phyloP scores from a whole-genome alignment of 306 rosid genomes.

The Morella rubra region DNA sequence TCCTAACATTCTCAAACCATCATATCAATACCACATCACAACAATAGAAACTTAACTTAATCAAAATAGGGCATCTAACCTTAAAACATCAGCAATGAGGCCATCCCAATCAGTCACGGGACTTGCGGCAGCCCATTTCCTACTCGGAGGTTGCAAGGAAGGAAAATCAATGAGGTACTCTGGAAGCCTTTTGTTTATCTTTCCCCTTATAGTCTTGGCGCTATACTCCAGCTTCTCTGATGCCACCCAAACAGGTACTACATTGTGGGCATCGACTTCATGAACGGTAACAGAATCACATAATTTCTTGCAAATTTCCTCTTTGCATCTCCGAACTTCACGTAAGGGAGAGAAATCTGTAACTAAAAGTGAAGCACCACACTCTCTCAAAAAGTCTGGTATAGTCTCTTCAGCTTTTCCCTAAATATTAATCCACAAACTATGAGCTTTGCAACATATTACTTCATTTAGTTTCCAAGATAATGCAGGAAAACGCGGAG shows the following conservation, averaged over 20 bases:
- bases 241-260: constrained; percentile 84
- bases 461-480: not conserved
- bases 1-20: constrained; percentile 36
- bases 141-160: constrained; percentile 42
- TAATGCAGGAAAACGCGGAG: not conserved
- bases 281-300: constrained; percentile 55
- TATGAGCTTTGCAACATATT: not conserved
- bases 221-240: constrained; percentile 90
- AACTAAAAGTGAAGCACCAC: constrained; percentile 80
- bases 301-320: constrained; percentile 68
- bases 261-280: constrained; percentile 92
- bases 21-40: constrained; percentile 19
- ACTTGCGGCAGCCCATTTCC: constrained; percentile 48
- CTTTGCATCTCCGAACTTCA: constrained; percentile 65
- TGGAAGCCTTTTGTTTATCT: constrained; percentile 73
- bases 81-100: constrained; percentile 59
- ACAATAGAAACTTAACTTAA: constrained; percentile 3
- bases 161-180: constrained; percentile 84
- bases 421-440: constrained; percentile 34
- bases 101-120: constrained; percentile 59
- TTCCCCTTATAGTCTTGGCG: constrained; percentile 78
- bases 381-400: constrained; percentile 66
- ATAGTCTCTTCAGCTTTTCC: constrained; percentile 86
- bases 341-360: constrained; percentile 85
- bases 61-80: constrained; percentile 45